A percentile compares a stretch with the other conserved stretches of the same genome.
Evolutionary conservation across 805 yeast species (phyloP).

Genomic region (Nakazawaea ernobii): DNA sequence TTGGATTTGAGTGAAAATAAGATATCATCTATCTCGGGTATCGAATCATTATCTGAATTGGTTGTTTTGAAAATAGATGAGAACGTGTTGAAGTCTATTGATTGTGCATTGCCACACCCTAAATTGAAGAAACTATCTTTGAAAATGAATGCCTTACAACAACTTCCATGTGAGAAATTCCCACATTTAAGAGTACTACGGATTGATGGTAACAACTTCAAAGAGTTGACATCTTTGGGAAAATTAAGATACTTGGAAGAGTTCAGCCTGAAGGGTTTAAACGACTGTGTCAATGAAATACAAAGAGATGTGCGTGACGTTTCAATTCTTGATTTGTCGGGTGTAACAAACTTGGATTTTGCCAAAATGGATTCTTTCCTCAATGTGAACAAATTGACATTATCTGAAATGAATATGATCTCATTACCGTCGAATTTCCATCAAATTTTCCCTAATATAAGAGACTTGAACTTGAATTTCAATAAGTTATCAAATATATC

Average conservation of each 20-base stretch:
- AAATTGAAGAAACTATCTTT: slow-evolving; percentile 32
- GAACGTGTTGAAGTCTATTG: slow-evolving; percentile 29
- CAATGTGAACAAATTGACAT: slow-evolving; percentile 32
- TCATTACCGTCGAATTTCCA: slow-evolving; percentile 32
- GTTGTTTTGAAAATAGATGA: slow-evolving; percentile 35
- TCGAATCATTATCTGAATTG: slow-evolving; percentile 31
- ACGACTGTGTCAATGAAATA: slow-evolving; percentile 17
- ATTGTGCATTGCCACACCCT: slow-evolving; percentile 15
- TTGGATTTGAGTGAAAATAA: slow-evolving; percentile 37
- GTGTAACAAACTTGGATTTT: slow-evolving; percentile 21
- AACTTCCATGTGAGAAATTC: slow-evolving; percentile 26
- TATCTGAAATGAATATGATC: slow-evolving; percentile 42
- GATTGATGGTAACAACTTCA: slow-evolving; percentile 35
- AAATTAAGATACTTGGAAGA: slow-evolving; percentile 32
- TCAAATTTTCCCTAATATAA: slow-evolving; percentile 37
- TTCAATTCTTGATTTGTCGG: slow-evolving; percentile 32
- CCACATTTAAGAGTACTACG: slow-evolving; percentile 37
- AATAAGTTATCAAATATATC: slow-evolving; percentile 33
- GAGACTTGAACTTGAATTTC: slow-evolving; percentile 45
- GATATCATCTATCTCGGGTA: slow-evolving; percentile 26
- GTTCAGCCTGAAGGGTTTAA: slow-evolving; percentile 35
- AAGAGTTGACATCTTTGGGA: slow-evolving; percentile 20
- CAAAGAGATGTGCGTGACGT: slow-evolving; percentile 22
- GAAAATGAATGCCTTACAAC: slow-evolving; percentile 30
- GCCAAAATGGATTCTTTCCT: slow-evolving; percentile 19